Percentiles rank a stretch among this genome's conserved stretches.
Conservation (phyloP, 257 asterid genomes). For the Phtheirospermum japonicum region DNA sequence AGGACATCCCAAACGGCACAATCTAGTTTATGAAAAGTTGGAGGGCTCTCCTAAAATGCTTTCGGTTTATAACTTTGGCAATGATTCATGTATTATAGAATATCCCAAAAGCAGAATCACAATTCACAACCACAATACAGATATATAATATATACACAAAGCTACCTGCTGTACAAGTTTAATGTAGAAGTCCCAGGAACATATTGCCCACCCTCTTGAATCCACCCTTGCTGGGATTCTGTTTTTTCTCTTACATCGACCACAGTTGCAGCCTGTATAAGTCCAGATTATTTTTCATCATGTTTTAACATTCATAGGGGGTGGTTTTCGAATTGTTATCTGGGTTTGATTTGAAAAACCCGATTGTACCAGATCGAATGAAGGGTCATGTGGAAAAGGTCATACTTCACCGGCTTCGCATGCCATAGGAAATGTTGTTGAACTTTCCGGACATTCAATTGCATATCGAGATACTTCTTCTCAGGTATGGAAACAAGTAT, state of each 20-base stretch:
- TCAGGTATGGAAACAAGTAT: conserved; percentile 61
- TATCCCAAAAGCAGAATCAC: too few species aligned
- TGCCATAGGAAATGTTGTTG: conserved; percentile 92
- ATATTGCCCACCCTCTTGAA: conserved; percentile 1
- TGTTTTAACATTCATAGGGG: conserved; percentile 1
- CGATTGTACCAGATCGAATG: conserved; percentile 92
- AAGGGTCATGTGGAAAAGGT: conserved; percentile 91
- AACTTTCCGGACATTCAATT: conserved; percentile 56
- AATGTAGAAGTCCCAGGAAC: not conserved
- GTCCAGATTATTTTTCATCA: not conserved
- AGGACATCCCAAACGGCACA: too few species aligned
- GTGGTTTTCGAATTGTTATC: conserved; percentile 32
- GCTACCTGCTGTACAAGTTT: conserved; percentile 14
- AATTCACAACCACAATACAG: not conserved
- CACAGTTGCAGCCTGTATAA: too few species aligned
- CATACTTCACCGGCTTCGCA: conserved; percentile 64
- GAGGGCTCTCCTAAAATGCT: too few species aligned
- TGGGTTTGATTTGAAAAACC: conserved; percentile 65
- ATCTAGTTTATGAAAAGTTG: too few species aligned
- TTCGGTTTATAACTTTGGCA: too few species aligned
- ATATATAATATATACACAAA: not conserved
- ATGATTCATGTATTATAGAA: too few species aligned
- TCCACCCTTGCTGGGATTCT: not conserved
- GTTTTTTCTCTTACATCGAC: not conserved
- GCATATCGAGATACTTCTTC: conserved; percentile 63